Base-by-base conservation (phyloP, 2,329 filamentous ascomycete genomes). In the Penicillium hesseltinei region DNA sequence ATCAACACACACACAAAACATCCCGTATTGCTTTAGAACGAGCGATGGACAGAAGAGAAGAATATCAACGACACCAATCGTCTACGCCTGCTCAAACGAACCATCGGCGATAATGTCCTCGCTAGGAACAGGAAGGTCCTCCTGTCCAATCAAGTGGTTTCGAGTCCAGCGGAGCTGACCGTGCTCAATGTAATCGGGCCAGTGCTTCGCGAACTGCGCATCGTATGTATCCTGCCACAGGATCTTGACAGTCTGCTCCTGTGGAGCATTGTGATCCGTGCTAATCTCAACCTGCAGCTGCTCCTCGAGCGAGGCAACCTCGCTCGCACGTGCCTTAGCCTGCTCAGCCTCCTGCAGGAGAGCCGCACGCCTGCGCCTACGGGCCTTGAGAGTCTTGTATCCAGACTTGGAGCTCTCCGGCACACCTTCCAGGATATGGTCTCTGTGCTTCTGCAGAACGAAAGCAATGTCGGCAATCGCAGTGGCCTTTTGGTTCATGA, bases 401-500 rank as follows among this genome's bases (percentile, higher is more conserved):
- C 66, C 74, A 57, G 65, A 66, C 62, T 67, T 67, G n/a, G 63
- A 59, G 15, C 55, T 49, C 4, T 61, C 67, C 8, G 71, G 67
- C 17, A 74, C 63, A 19, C 69, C 70, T 36, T 70, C 59, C 42
- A 61, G 51, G 48, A 74, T 64, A 54, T 70, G 70, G 45, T 74
- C 65, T 42, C 80, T 73, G 64, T 84, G 81, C 59, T 81, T 76
- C 27, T 71, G 60, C 51, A 87, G 68, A 3, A 86, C 82, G 21
- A 82, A 80, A 1, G 84, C 83, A 25, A 86, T 69, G 66, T 88
- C 85, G 5, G 84, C 85, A 21, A 86, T 78, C 43, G 77, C 80
- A 56, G 84, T 87, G n/a, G 83, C 84, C 69, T 84, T 85, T 69
- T 88, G 85, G 66, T 88, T 77, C 84, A 87, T 86, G 44, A 87